Conservation (phyloP, 2,329 filamentous ascomycete species). For the Fusarium sterilihyphosum region DNA sequence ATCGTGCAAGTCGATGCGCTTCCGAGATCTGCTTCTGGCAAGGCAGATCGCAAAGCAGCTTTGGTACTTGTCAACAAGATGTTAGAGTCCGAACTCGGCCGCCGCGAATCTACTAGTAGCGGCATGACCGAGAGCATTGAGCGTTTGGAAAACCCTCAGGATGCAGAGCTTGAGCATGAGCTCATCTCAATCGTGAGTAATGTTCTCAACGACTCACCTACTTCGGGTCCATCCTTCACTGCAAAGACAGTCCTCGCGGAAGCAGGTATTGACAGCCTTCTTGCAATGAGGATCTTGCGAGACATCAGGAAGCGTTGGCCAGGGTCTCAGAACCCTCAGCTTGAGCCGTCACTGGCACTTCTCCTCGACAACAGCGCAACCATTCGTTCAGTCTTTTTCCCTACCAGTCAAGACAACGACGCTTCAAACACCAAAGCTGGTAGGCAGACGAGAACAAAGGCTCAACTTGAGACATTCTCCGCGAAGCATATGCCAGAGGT, state of each 20-base stretch:
- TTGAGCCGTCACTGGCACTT: conserved; percentile 1
- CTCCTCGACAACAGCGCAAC: neutral
- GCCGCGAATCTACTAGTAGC: rapidly evolving
- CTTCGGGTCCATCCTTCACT: neutral
- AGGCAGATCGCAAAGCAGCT: conserved; percentile 9
- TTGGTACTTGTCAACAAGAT: neutral
- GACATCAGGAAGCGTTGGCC: conserved; percentile 9
- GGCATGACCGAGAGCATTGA: rapidly evolving
- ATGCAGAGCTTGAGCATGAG: neutral
- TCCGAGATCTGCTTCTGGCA: conserved; percentile 10
- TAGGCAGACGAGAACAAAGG: neutral
- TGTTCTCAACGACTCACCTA: neutral
- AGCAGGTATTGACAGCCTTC: conserved; percentile 16
- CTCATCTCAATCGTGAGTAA: neutral
- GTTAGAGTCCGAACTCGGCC: rapidly evolving
- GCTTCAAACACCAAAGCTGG: rapidly evolving
- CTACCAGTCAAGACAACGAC: rapidly evolving
- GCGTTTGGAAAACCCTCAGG: neutral
- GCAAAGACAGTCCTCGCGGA: neutral
- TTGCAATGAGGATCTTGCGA: conserved; percentile 17
- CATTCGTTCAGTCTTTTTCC: conserved; percentile 8
- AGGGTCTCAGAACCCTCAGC: neutral
- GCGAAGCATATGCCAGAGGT: neutral
- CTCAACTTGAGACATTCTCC: neutral
- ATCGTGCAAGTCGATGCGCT: neutral